phyloP scores from a whole-genome alignment of 2,329 filamentous ascomycete species.

The Keithomyces neogunnii region DNA sequence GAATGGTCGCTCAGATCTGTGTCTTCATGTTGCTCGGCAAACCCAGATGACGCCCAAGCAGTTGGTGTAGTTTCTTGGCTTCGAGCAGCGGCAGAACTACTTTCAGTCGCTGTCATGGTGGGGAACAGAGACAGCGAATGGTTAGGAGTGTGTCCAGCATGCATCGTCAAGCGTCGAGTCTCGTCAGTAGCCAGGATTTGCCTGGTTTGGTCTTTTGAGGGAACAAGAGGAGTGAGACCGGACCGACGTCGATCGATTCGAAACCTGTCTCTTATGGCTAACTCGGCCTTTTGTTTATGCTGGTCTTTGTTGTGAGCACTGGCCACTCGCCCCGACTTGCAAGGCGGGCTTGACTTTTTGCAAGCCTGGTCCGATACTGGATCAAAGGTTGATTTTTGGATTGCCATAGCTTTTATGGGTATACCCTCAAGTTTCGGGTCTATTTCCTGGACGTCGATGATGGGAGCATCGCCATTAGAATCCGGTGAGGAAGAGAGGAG shows the following conservation, averaged over 20 bases:
- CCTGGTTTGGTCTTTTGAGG: slow-evolving; percentile 32
- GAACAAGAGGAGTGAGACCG: slow-evolving; percentile 2
- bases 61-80: slow-evolving; percentile 23
- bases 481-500: slow-evolving; percentile 23
- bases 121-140: slow-evolving; percentile 47
- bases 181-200: slow-evolving; percentile 39
- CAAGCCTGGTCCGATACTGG: slow-evolving; percentile 13
- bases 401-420: slow-evolving; percentile 43
- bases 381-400: slow-evolving; percentile 42
- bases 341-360: slow-evolving; percentile 19
- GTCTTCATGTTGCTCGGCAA: background rate
- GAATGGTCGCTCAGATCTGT: background rate
- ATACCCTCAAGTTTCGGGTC: slow-evolving; percentile 53
- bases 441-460: slow-evolving; percentile 50
- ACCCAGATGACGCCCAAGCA: slow-evolving; percentile 8
- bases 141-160: slow-evolving; percentile 55
- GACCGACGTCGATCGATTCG: slow-evolving; percentile 4
- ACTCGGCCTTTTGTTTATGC: background rate
- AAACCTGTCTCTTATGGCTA: background rate
- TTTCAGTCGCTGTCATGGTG: slow-evolving; percentile 32
- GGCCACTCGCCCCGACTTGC: slow-evolving; percentile 15
- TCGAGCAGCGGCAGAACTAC: slow-evolving; percentile 16
- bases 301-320: background rate
- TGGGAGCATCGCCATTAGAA: slow-evolving; percentile 26
- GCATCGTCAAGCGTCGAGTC: slow-evolving; percentile 46